Percentiles rank a stretch among this genome's conserved stretches.
These are phyloP conservation scores for Beauveria sp. DNA, from an alignment of 2,329 filamentous ascomycete genomes.

Conservation along the genomic window DNA sequence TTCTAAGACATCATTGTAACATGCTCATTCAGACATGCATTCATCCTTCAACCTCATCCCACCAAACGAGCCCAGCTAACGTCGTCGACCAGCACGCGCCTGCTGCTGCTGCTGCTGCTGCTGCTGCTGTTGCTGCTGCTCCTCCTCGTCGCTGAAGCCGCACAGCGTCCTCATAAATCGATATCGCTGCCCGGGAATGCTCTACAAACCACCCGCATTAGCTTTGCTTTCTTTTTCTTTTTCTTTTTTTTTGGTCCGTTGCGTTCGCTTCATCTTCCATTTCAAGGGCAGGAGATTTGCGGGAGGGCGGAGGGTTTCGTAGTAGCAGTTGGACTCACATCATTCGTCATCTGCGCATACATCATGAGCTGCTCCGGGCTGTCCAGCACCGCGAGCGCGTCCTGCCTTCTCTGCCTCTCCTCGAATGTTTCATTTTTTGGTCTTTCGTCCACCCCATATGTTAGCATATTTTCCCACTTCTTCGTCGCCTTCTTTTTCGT, in stretches of 20 bases:
- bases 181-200: slow-evolving; percentile 46
- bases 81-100: background rate
- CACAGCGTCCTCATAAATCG: slow-evolving; percentile 50
- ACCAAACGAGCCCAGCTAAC: background rate
- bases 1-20: background rate
- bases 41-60: background rate
- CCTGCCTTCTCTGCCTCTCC: slow-evolving; percentile 35
- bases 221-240: background rate
- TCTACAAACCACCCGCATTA: slow-evolving; percentile 31
- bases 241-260: background rate
- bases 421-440: slow-evolving; percentile 32
- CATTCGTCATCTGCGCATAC: slow-evolving; percentile 45
- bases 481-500: background rate
- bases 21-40: no score
- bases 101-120: slow-evolving; percentile 3
- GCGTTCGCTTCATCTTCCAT: background rate
- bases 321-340: slow-evolving; percentile 29
- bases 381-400: slow-evolving; percentile 47
- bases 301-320: background rate
- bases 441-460: background rate
- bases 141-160: slow-evolving; percentile 31
- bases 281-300: no score
- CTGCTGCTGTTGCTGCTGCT: background rate
- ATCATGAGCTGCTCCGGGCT: slow-evolving; percentile 52
- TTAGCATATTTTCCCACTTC: background rate